Evolutionary conservation across 257 asterid species (phyloP).

Genomic region (Nemophila menziesii): DNA sequence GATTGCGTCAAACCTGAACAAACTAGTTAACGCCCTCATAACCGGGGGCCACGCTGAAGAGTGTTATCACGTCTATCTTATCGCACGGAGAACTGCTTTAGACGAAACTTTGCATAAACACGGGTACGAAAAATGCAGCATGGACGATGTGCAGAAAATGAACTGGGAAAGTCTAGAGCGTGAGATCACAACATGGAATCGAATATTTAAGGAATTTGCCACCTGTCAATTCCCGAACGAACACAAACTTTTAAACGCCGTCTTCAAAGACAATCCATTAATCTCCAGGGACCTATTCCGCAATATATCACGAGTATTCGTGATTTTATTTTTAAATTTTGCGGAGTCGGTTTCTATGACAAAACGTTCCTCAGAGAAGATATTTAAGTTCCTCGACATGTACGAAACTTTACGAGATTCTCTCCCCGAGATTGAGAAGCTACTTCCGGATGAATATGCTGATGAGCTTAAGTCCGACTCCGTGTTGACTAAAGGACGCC

Average conservation of each 20-base stretch:
- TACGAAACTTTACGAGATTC: slow-evolving; percentile 59
- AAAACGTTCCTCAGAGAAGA: slow-evolving; percentile 64
- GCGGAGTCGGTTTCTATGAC: slow-evolving; percentile 53
- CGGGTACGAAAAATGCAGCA: slow-evolving; percentile 59
- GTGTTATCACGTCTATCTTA: slow-evolving; percentile 44
- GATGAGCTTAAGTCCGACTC: slow-evolving; percentile 48
- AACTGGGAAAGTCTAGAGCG: slow-evolving; percentile 59
- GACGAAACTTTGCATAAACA: slow-evolving; percentile 42
- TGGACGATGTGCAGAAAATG: slow-evolving; percentile 74
- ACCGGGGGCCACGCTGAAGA: slow-evolving; percentile 55
- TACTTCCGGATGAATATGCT: slow-evolving; percentile 18
- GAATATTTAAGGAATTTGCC: slow-evolving; percentile 30
- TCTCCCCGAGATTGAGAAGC: slow-evolving; percentile 13
- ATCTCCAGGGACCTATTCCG: slow-evolving; percentile 25
- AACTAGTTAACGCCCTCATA: slow-evolving; percentile 36
- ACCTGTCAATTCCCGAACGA: slow-evolving; percentile 28
- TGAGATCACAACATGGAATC: slow-evolving; percentile 57
- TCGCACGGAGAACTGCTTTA: slow-evolving; percentile 46
- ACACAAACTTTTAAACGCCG: slow-evolving; percentile 30
- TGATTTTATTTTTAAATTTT: slow-evolving; percentile 49
- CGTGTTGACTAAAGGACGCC: slow-evolving; percentile 32
- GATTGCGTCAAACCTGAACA: slow-evolving; percentile 18
- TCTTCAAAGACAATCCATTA: slow-evolving; percentile 33
- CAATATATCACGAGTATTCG: slow-evolving; percentile 22
- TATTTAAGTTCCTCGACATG: slow-evolving; percentile 61